These are phyloP conservation scores for Chlorella sp. DNA, from an alignment of 139 green algal species.

Conservation along the genomic window DNA sequence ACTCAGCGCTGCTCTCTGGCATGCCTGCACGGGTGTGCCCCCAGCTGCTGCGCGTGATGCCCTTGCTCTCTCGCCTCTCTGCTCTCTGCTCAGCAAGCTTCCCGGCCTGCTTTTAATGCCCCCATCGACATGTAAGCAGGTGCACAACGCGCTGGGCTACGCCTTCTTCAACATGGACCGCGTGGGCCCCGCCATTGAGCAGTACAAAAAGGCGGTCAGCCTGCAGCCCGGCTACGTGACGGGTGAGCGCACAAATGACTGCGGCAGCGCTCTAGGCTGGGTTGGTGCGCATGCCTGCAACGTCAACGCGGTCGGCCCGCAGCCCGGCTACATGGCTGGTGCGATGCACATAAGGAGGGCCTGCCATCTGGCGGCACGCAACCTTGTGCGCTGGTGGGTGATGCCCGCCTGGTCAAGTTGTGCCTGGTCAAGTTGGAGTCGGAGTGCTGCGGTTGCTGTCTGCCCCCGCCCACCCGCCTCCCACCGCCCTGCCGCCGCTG, in stretches of 20 bases:
- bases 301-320: too few relatives aligned
- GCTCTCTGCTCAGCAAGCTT: neutral
- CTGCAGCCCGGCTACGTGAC: conserved; percentile 74
- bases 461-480: neutral
- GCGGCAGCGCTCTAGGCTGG: neutral
- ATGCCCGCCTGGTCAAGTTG: too few relatives aligned
- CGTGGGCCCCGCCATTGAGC: conserved; percentile 62
- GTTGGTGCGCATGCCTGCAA: neutral
- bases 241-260: neutral
- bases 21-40: neutral
- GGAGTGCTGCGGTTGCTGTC: too few relatives aligned
- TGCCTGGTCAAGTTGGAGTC: too few relatives aligned
- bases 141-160: conserved; percentile 98
- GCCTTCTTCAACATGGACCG: conserved; percentile 92
- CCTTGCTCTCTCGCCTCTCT: too few relatives aligned
- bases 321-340: too few relatives aligned
- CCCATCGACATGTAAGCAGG: conserved; percentile 51
- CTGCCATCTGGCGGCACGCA: too few relatives aligned
- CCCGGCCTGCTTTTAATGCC: neutral
- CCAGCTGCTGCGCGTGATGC: neutral
- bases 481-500: conserved; percentile 64
- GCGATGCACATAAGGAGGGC: too few relatives aligned
- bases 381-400: too few relatives aligned
- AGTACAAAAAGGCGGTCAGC: conserved; percentile 89
- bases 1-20: neutral